Evolutionary conservation across 176 grass and related monocot genomes (phyloP).

Genomic region (Musa schizocarpa): DNA sequence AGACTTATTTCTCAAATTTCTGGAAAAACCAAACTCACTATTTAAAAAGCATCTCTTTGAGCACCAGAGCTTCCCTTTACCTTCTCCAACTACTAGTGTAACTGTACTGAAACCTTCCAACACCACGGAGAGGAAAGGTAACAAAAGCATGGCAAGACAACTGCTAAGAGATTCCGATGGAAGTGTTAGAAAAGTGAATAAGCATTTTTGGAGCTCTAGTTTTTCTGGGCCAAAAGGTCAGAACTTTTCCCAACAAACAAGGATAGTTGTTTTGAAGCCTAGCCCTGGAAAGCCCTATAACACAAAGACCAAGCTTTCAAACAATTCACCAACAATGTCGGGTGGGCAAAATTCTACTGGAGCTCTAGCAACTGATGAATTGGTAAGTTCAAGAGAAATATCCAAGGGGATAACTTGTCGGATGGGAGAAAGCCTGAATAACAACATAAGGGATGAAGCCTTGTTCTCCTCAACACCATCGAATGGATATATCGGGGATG

Average conservation of each 20-base stretch:
- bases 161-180: slow-evolving; percentile 40
- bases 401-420: slow-evolving; percentile 48
- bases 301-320: slow-evolving; percentile 13
- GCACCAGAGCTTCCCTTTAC: slow-evolving; percentile 22
- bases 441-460: slow-evolving; percentile 30
- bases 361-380: slow-evolving; percentile 34
- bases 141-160: slow-evolving; percentile 27
- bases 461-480: slow-evolving; percentile 31
- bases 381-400: slow-evolving; percentile 34
- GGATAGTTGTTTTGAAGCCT: slow-evolving; percentile 90
- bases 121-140: slow-evolving; percentile 37
- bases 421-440: slow-evolving; percentile 47
- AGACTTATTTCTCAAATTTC: slow-evolving; percentile 86
- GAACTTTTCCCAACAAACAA: slow-evolving; percentile 57
- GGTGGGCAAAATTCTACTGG: slow-evolving; percentile 37
- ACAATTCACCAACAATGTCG: slow-evolving; percentile 20
- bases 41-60: slow-evolving; percentile 45
- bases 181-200: slow-evolving; percentile 27
- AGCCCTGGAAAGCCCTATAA: slow-evolving; percentile 35
- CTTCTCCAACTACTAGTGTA: slow-evolving; percentile 68
- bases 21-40: slow-evolving; percentile 63
- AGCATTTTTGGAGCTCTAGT: slow-evolving; percentile 28
- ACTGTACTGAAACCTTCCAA: slow-evolving; percentile 83
- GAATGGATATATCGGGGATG: slow-evolving; percentile 27
- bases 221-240: slow-evolving; percentile 31